Conservation (phyloP, 257 asterid genomes). For the Capsicum rhomboideum region DNA sequence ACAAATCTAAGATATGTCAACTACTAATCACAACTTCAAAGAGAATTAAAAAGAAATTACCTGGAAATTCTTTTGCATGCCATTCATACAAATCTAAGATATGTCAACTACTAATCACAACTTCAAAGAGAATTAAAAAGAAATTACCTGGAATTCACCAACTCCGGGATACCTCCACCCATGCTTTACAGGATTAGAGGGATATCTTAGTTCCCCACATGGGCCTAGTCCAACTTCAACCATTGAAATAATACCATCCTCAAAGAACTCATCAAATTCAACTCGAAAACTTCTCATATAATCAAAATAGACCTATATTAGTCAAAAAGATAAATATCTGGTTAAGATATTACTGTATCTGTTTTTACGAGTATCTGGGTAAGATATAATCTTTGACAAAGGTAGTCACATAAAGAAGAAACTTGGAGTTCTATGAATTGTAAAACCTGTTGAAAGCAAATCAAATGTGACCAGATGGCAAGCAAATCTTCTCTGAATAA, state of each 20-base stretch:
- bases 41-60: conserved; percentile 15
- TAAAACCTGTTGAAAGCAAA: neutral
- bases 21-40: neutral
- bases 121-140: neutral
- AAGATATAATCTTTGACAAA: neutral
- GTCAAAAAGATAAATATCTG: neutral
- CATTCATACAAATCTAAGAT: neutral
- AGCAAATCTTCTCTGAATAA: neutral
- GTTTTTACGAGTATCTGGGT: neutral
- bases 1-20: neutral
- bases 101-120: neutral
- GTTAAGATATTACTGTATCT: neutral
- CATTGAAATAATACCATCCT: conserved; percentile 34
- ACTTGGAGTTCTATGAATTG: neutral
- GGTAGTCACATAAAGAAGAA: neutral
- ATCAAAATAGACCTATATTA: conserved; percentile 61
- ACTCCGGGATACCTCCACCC: conserved; percentile 83
- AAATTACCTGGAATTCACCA: conserved; percentile 75
- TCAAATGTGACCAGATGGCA: neutral
- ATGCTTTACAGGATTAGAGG: conserved; percentile 67
- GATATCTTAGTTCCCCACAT: conserved; percentile 76
- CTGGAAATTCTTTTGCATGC: conserved; percentile 53
- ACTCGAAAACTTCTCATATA: conserved; percentile 79
- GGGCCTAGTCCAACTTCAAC: conserved; percentile 88
- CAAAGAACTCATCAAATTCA: conserved; percentile 73